Evolutionary conservation across 2,329 filamentous ascomycete genomes (phyloP), one percentile per base, ranked within the genome.

Genomic region (Cryoendolithus antarcticus): DNA sequence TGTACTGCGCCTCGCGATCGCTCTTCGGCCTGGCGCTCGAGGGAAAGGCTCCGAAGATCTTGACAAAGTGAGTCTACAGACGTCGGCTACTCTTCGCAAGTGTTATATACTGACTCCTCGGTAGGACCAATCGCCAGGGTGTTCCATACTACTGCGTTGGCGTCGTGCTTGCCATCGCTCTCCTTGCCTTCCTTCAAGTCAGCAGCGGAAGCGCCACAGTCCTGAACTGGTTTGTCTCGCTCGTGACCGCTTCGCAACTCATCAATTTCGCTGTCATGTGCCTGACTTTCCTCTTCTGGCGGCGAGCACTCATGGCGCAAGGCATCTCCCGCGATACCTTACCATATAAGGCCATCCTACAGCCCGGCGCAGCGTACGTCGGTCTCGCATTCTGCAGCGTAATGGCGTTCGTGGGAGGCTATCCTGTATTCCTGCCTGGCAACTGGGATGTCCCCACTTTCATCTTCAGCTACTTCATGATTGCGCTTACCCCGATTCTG

Each of bases 321-420:
- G 79, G 79, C 0, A 67, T 88, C 24, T 69, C 75, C 46, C 71
- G 80, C 3, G 66, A 74, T 13, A 67, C 66, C 0, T 61, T 88
- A 12, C 80, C 81, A 0, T 86, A 84, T 62, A 76, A 70, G 46
- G 74, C 75, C 1, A 69, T 67, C 45, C 67, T 73, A 13, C 81
- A 85, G 62, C 83, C 83, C 3, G 86, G 77, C 47, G 67, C 73
- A 0, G 81, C 82, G 0, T 86, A 73, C 50, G 75, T 78, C 35
- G 77, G 75, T 0, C 61, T 85, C 4, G 55, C 64, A 0, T 37
- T 28, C 33, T 72, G 74, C 34, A 2, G 30, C 7, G 58, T 82
- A 45, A 86, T 89, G 77, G 72, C 77, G 0, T 76, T 88, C 48
- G 75, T 86, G 1, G 75, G 80, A 6, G 83, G 83, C 0, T 89